A percentile compares a stretch with the other conserved stretches of the same genome.
phyloP scores from a whole-genome alignment of 1,284 basidiomycete species.

The Abortiporus biennis region DNA sequence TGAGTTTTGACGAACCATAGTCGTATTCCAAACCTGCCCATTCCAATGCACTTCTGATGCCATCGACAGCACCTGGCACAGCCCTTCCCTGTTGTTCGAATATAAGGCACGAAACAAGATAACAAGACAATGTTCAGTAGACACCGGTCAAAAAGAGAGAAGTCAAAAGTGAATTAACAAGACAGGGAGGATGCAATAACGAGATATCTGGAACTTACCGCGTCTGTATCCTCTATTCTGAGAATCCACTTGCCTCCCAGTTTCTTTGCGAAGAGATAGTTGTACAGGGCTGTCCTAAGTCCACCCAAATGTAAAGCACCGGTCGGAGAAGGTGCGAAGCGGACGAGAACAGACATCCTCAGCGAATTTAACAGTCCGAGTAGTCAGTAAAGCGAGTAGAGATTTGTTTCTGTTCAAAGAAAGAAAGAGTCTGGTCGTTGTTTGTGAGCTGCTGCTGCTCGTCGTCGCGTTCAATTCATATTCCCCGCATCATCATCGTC shows the following conservation, averaged over 20 bases:
- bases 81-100: conserved; percentile 44
- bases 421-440: no score
- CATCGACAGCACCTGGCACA: conserved; percentile 81
- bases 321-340: conserved; percentile 97
- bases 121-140: no score
- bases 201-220: conserved; percentile 39
- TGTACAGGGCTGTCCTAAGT: conserved; percentile 93
- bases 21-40: conserved; percentile 97
- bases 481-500: no score
- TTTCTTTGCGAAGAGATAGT: conserved; percentile 82
- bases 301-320: conserved; percentile 94
- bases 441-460: no score
- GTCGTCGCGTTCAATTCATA: no score
- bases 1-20: no score
- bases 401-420: no score
- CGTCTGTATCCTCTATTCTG: conserved; percentile 94
- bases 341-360: no score
- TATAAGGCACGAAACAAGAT: conserved; percentile 24
- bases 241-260: conserved; percentile 85
- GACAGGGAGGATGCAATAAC: not conserved
- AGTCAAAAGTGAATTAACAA: not conserved
- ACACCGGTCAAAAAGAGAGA: not conserved
- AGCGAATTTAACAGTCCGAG: no score
- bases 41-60: conserved; percentile 68
- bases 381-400: no score